Conservation (phyloP, 106 monocot genomes). For the Apostasia ramifera region DNA sequence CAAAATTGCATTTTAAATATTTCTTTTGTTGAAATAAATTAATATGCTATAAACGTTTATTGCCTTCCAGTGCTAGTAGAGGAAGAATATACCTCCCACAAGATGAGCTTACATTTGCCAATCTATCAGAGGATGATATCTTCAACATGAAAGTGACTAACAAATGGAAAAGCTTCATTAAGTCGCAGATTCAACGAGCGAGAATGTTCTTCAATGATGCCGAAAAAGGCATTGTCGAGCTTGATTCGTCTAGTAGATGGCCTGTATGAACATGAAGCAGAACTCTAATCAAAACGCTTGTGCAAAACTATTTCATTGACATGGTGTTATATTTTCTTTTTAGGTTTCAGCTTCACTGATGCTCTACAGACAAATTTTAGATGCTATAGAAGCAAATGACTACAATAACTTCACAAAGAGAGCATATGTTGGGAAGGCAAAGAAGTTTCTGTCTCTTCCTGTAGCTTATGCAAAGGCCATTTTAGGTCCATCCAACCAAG, state of each 20-base stretch:
- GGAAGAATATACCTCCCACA: constrained; percentile 38
- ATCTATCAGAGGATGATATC: constrained; percentile 43
- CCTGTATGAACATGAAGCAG: constrained; percentile 22
- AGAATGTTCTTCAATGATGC: constrained; percentile 52
- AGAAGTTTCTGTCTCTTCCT: constrained; percentile 44
- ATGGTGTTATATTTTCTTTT: neutral
- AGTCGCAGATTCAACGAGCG: constrained; percentile 39
- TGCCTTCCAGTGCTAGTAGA: constrained; percentile 17
- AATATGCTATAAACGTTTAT: too few relatives aligned
- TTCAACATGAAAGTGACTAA: constrained; percentile 42
- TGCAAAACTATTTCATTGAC: too few relatives aligned
- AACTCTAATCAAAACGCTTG: too few relatives aligned
- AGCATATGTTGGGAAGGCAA: constrained; percentile 50
- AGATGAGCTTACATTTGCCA: constrained; percentile 27
- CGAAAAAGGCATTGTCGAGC: constrained; percentile 37
- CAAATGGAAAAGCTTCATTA: constrained; percentile 63
- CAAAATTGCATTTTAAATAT: too few relatives aligned
- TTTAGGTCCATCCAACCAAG: constrained; percentile 2
- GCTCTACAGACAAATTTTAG: constrained; percentile 57
- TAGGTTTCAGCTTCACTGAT: constrained; percentile 52
- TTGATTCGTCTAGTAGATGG: constrained; percentile 48
- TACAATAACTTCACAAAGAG: constrained; percentile 62
- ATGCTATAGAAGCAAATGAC: constrained; percentile 66
- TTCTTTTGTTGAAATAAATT: too few relatives aligned
- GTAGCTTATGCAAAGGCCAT: constrained; percentile 38